Percentiles rank a stretch among this genome's conserved stretches.
Evolutionary conservation across 2,329 filamentous ascomycete genomes (phyloP).

Genomic region (Dothideomycetidae sp.): DNA sequence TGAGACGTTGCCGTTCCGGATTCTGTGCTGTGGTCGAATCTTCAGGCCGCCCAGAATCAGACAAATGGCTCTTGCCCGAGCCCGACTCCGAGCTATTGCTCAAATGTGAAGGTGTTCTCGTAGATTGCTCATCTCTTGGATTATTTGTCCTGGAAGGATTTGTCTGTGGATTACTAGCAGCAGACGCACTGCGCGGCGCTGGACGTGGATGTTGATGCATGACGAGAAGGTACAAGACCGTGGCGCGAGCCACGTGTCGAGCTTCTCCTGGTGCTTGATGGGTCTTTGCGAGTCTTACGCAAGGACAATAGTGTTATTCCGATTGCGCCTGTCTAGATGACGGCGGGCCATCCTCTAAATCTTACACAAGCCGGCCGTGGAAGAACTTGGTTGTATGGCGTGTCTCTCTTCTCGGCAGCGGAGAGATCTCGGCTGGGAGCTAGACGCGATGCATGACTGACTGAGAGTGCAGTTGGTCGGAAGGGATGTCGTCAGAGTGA

Average conservation of each 20-base stretch:
- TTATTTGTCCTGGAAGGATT: conserved; percentile 59
- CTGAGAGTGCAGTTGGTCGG: not conserved
- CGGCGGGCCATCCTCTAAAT: conserved; percentile 5
- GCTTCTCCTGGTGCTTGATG: not conserved
- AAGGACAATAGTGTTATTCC: conserved; percentile 3
- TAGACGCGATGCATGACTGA: not conserved
- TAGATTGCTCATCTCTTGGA: conserved; percentile 46
- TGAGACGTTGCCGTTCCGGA: conserved; percentile 65
- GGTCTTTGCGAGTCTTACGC: conserved; percentile 1
- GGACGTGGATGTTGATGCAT: conserved; percentile 89
- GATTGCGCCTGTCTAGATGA: conserved; percentile 8
- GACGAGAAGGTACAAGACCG: too few relatives aligned
- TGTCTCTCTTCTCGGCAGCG: not conserved
- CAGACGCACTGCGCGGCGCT: conserved; percentile 56
- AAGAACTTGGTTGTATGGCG: not conserved
- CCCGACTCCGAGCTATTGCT: conserved; percentile 10
- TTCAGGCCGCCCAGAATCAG: conserved; percentile 7
- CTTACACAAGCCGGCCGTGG: not conserved
- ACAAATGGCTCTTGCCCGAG: conserved; percentile 14
- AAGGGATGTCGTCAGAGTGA: not conserved
- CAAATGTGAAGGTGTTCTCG: conserved; percentile 37
- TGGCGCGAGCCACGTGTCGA: too few relatives aligned
- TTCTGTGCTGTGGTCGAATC: conserved; percentile 35
- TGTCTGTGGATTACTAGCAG: conserved; percentile 56
- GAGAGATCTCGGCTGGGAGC: not conserved